phyloP scores from a whole-genome alignment of 257 asterid species.

The Linderniella brevidens region DNA sequence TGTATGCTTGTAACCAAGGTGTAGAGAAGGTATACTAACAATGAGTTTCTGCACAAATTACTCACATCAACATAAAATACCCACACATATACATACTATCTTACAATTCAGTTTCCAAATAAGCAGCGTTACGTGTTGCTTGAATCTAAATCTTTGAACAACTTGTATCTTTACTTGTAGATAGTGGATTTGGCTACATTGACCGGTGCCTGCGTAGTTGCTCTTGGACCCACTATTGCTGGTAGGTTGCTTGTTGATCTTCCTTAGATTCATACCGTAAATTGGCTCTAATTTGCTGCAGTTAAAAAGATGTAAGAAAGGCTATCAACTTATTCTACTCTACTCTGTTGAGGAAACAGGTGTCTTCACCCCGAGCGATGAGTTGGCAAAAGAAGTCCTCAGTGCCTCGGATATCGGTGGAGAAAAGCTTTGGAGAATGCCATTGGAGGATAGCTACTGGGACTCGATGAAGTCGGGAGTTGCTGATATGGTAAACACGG shows the following conservation, averaged over 20 bases:
- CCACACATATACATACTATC: too few species aligned
- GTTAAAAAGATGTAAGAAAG: too few species aligned
- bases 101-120: too few species aligned
- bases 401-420: slow-evolving; percentile 75
- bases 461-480: slow-evolving; percentile 90
- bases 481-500: slow-evolving; percentile 96
- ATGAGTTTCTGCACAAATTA: not conserved
- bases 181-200: slow-evolving; percentile 84
- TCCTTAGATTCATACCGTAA: not conserved
- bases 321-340: not conserved
- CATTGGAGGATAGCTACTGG: slow-evolving; percentile 93
- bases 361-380: slow-evolving; percentile 73
- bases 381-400: slow-evolving; percentile 66
- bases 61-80: not conserved
- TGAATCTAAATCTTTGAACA: slow-evolving; percentile 1
- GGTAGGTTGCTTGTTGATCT: slow-evolving; percentile 20
- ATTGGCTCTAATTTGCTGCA: not conserved
- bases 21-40: slow-evolving; percentile 67
- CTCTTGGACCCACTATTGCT: slow-evolving; percentile 90
- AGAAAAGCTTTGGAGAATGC: slow-evolving; percentile 93
- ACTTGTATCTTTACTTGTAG: slow-evolving; percentile 17
- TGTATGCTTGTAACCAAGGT: slow-evolving; percentile 94
- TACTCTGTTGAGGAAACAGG: slow-evolving; percentile 25
- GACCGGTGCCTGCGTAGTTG: slow-evolving; percentile 81
- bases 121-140: not conserved